These are phyloP conservation scores for Backusella macrospora DNA, from an alignment of 192 early-diverging fungal genomes.

Conservation along the genomic window DNA sequence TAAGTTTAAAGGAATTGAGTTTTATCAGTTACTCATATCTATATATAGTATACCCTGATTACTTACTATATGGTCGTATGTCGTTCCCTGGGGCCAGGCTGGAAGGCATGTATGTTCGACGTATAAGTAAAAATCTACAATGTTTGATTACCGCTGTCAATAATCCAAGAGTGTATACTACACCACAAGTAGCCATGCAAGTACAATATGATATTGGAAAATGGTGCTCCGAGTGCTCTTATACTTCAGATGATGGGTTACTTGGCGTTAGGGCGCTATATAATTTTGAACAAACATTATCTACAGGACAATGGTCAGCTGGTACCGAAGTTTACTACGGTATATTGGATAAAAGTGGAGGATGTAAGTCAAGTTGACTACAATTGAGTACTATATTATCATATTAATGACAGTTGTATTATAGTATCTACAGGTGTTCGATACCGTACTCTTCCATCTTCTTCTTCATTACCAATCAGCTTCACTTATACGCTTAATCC, in stretches of 20 bases:
- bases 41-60: constrained; percentile 37
- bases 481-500: constrained; percentile 84
- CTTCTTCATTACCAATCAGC: constrained; percentile 49
- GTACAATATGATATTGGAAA: constrained; percentile 69
- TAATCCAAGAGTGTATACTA: constrained; percentile 43
- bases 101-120: constrained; percentile 64
- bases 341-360: constrained; percentile 84
- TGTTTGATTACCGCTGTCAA: constrained; percentile 67
- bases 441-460: constrained; percentile 62
- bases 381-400: background rate
- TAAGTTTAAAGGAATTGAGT: background rate
- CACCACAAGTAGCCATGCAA: constrained; percentile 59
- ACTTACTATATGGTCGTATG: constrained; percentile 73
- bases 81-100: constrained; percentile 68
- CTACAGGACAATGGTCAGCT: constrained; percentile 58
- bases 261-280: constrained; percentile 83
- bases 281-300: constrained; percentile 61
- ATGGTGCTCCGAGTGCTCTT: constrained; percentile 79
- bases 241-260: constrained; percentile 75
- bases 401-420: background rate
- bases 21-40: background rate
- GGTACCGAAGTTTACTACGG: constrained; percentile 79
- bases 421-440: constrained; percentile 69
- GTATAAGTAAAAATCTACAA: constrained; percentile 56
- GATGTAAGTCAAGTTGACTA: constrained; percentile 56